Percentiles rank a stretch among this genome's conserved stretches.
These are phyloP conservation scores for Cicer bijugum DNA, from an alignment of 306 rosid species.

Conservation along the genomic window DNA sequence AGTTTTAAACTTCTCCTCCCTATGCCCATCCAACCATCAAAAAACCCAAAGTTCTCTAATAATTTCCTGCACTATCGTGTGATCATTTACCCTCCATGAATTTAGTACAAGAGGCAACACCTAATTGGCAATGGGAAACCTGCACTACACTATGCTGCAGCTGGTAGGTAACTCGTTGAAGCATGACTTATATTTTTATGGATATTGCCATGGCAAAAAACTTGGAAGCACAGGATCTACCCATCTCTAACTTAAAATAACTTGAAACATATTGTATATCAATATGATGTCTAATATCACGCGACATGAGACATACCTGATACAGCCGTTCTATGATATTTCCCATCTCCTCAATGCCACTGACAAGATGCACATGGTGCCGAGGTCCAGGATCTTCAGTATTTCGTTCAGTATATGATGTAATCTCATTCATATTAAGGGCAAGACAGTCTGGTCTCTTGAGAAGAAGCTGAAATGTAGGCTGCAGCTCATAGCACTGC, in stretches of 20 bases:
- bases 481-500: slow-evolving; percentile 96
- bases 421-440: slow-evolving; percentile 70
- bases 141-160: slow-evolving; percentile 1
- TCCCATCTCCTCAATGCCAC: slow-evolving; percentile 85
- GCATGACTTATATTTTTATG: not conserved
- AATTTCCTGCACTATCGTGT: not conserved
- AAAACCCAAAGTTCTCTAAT: not conserved
- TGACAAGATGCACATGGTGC: slow-evolving; percentile 68
- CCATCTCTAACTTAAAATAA: too few relatives aligned
- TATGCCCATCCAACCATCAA: not conserved
- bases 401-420: slow-evolving; percentile 67
- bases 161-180: not conserved
- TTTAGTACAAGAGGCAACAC: not conserved
- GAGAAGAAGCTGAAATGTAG: slow-evolving; percentile 90
- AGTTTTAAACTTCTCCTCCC: not conserved
- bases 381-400: slow-evolving; percentile 70
- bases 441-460: slow-evolving; percentile 85
- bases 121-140: not conserved
- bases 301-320: slow-evolving; percentile 61
- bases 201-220: not conserved
- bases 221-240: too few relatives aligned
- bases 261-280: not conserved
- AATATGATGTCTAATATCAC: slow-evolving; percentile 7
- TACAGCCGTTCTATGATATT: slow-evolving; percentile 66
- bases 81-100: slow-evolving; percentile 6